Base-by-base conservation (phyloP, 176 grass and related monocot species). In the Bonia amplexicaulis region DNA sequence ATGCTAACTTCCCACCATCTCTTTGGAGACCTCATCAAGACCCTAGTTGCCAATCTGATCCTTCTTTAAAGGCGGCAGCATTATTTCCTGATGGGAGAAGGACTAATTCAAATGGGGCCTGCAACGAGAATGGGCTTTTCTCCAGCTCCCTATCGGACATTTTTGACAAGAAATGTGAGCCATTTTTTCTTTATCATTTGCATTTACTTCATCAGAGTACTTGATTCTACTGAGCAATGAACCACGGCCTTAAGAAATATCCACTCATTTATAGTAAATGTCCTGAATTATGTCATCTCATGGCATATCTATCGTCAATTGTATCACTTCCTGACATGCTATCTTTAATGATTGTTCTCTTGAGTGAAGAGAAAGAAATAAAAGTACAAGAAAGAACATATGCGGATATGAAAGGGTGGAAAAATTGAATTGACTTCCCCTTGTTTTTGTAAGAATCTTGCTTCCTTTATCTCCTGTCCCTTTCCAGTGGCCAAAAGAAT, bases 131-230 rank as follows among this genome's bases (percentile, higher is more conserved):
- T 79, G 89, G 89, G 1, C 77, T 89, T 85, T 92, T 93, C 79
- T 95, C 96, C 62, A 92, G 93, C 75, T 95, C 93, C 27, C 76
- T 98, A 3, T 90, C 92, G 5, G 91, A 93, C 48, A 90, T 90
- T 67, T 91, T 98, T 68, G 89, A 92, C 42, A 90, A 87, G 81
- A 98, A 93, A 90, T 74, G 93, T 98, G 80, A 86, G 87, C 23
- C 10, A 46, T 29, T 81, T 81, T 73, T 74, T 61, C 65, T 71
- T 73, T 77, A 60, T 69, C 48, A 71, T 58, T 83, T 58, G 49
- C 71, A 35, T 69, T 62, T 71, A 39, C 37, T 82, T 57, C n/a
- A 85, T 47, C 20, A 66, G 40, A 80, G 16, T 37, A 7, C 37
- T 75, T 81, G 35, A 60, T 80, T 83, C 45, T 12, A 17, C 45